Evolutionary conservation across 106 monocot species (phyloP).

Genomic region (Chionographis japonica): DNA sequence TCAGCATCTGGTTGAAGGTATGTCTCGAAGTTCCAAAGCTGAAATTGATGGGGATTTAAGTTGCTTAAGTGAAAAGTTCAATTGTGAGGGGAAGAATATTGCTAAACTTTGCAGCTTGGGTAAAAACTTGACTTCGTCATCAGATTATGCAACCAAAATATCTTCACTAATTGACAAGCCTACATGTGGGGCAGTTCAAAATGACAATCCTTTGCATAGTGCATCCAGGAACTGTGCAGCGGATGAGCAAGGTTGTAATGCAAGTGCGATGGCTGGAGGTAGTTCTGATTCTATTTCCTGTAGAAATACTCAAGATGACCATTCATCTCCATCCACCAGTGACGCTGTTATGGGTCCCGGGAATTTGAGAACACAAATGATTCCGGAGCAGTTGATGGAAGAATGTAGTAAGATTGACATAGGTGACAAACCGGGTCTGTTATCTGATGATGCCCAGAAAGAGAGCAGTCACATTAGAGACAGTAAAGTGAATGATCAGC

Average conservation of each 20-base stretch:
- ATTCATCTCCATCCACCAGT: not conserved
- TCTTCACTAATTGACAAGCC: not conserved
- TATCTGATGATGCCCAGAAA: slow-evolving; percentile 10
- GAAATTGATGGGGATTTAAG: slow-evolving; percentile 9
- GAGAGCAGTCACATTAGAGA: slow-evolving; percentile 2
- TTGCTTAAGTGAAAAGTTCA: slow-evolving; percentile 6
- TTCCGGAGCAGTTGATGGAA: slow-evolving; percentile 12
- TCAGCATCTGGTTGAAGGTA: slow-evolving; percentile 4
- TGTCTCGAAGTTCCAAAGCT: slow-evolving; percentile 12
- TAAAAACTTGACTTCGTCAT: slow-evolving; percentile 11
- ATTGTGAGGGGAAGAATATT: slow-evolving; percentile 14
- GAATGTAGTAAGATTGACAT: slow-evolving; percentile 5
- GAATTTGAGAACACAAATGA: not conserved
- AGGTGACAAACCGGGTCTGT: not conserved
- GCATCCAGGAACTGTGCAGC: not conserved
- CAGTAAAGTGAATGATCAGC: slow-evolving; percentile 8
- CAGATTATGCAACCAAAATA: slow-evolving; percentile 5
- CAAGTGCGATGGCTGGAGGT: slow-evolving; percentile 2
- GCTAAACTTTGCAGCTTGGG: slow-evolving; percentile 1
- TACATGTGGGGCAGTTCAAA: slow-evolving; percentile 2
- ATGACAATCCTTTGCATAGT: slow-evolving; percentile 6
- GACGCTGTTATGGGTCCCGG: not conserved
- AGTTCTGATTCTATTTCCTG: slow-evolving; percentile 3
- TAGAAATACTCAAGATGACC: slow-evolving; percentile 14
- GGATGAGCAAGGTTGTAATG: slow-evolving; percentile 1